Percentiles rank a stretch among this genome's conserved stretches.
phyloP scores from a whole-genome alignment of 495 filamentous ascomycete species.

The Neurospora terricola region DNA sequence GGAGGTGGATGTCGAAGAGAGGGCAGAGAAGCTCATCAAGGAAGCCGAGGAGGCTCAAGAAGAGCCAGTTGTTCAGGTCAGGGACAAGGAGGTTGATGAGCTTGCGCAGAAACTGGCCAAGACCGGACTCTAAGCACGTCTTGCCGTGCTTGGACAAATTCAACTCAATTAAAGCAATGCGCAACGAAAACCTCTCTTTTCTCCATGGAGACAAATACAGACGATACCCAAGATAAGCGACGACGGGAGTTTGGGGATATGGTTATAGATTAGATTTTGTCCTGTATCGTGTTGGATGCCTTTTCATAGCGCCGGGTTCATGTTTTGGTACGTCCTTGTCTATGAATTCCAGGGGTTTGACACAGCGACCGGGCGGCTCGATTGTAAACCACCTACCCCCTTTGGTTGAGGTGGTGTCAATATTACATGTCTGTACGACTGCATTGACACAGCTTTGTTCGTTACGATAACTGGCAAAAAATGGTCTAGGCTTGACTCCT shows the following conservation, averaged over 20 bases:
- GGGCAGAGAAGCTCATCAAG: constrained; percentile 54
- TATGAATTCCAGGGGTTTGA: background rate
- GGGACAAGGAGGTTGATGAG: constrained; percentile 73
- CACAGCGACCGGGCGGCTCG: background rate
- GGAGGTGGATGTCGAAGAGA: constrained; percentile 51
- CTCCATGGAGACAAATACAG: constrained; percentile 5
- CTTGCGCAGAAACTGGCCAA: constrained; percentile 65
- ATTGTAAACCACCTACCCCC: background rate
- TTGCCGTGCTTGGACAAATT: background rate
- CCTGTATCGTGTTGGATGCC: constrained; percentile 5
- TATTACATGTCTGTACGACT: background rate
- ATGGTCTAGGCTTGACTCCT: background rate
- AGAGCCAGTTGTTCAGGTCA: constrained; percentile 57
- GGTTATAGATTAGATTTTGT: constrained; percentile 7
- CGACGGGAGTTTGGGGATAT: constrained; percentile 10
- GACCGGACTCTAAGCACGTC: constrained; percentile 36
- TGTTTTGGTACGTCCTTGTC: background rate
- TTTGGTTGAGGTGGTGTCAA: background rate
- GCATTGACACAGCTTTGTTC: background rate
- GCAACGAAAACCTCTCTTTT: constrained; percentile 2
- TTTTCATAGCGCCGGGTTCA: background rate
- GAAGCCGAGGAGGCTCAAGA: constrained; percentile 66
- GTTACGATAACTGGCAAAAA: background rate
- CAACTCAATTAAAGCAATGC: background rate
- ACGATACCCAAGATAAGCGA: constrained; percentile 20